Base-by-base conservation (phyloP, 106 monocot species). In the Vanilla planifolia region DNA sequence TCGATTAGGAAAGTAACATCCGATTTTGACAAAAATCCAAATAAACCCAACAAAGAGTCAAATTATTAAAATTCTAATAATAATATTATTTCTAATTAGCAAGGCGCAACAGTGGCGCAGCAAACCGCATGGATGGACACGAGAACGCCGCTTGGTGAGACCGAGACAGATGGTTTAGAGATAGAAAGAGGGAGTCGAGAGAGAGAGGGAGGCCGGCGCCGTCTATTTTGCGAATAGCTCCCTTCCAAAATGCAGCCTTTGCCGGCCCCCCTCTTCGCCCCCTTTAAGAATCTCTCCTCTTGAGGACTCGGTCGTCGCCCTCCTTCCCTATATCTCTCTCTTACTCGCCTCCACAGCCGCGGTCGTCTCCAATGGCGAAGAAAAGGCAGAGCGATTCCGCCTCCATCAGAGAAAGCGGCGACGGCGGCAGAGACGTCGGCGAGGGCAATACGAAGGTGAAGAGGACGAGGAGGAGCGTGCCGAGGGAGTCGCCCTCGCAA, bases 381-480 rank as follows among this genome's bases (percentile, higher is more conserved):
- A 75, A 9, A 41, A 59, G 65, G 51, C 71, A 45, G 20, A 75
- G 42, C 39, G 35, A 0, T 59, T 5, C 45, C 61, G 44, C 40
- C 15, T 61, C 22, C 73, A 47, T 0, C 30, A 48, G 22, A 7
- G 43, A 24, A 11, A 70, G 36, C 36, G 60, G 8, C 27, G 29
- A 4, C 27, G 36, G 11, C 22, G 25, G 0, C 23, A 59, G 23
- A 47, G 52, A 15, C 17, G 29, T 0, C 28, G 59, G 21, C 53
- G 43, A 30, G 33, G 47, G 23, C 30, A 44, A 25, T 8, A 24
- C 44, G 34, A 85, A 78, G 71, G 47, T 64, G 70, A 92, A 80
- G 83, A 83, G 76, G 37, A 83, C 69, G 14, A 78, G 80, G 30
- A 86, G 63, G 65, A 87, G 77, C 43, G 74, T 71, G 25, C 77